Conservation (phyloP, 371 early-diverging fungal genomes). For the Apophysomyces trapeziformis region DNA sequence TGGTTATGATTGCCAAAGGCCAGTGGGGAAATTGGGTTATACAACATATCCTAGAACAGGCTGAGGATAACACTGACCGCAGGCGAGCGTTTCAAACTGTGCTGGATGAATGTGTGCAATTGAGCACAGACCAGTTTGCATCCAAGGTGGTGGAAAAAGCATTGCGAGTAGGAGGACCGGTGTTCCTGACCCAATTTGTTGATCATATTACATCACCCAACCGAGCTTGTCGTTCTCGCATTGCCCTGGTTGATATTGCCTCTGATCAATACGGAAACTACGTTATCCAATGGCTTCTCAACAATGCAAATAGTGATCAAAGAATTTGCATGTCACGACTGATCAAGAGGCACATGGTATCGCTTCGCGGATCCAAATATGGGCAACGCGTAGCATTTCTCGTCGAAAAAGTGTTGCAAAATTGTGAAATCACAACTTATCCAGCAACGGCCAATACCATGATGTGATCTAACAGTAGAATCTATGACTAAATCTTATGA, state of each 20-base stretch:
- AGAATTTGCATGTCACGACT: constrained; percentile 65
- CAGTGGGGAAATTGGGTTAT: constrained; percentile 87
- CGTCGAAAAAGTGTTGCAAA: constrained; percentile 59
- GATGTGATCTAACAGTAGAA: background rate
- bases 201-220: constrained; percentile 26
- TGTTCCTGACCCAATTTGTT: constrained; percentile 33
- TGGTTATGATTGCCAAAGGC: constrained; percentile 67
- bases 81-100: constrained; percentile 54
- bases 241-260: constrained; percentile 60
- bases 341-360: constrained; percentile 72
- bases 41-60: constrained; percentile 76
- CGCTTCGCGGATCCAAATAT: constrained; percentile 75
- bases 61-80: constrained; percentile 54
- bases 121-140: constrained; percentile 77
- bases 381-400: constrained; percentile 81
- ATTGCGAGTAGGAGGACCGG: constrained; percentile 60
- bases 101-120: constrained; percentile 49
- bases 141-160: constrained; percentile 81
- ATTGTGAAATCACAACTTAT: constrained; percentile 37
- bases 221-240: constrained; percentile 36
- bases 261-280: constrained; percentile 91
- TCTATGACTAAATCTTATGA: too few relatives aligned
- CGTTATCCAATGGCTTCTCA: constrained; percentile 76
- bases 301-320: constrained; percentile 63
- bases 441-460: constrained; percentile 15